Evolutionary conservation across 129 eudicot genomes (phyloP), one percentile per base, ranked within the genome.

Genomic region (Centella asiatica): DNA sequence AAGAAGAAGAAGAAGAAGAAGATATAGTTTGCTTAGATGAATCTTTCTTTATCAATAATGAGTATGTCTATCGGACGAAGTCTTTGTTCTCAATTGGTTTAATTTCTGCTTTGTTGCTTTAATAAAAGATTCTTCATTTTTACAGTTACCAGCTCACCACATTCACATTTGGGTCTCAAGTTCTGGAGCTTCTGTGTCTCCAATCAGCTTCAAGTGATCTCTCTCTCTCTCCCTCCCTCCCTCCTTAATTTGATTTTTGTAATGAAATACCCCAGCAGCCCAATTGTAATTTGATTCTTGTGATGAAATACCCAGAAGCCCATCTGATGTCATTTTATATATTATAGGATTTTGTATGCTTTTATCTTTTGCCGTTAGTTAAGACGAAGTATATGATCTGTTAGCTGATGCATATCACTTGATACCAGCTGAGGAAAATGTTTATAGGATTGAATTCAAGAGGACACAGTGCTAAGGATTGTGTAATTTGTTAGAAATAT

Each of bases 131-230:
- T 63, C 6, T 68, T 57, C 15, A 39, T 6, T 49, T 66, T 5
- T 80, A 75, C 81, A 90, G 95, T 50, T 90, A 86, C 76, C 76
- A 84, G 76, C 74, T 92, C 5, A 76, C 98, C 24, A 82, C 81
- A 22, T 92, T 92, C 48, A 84, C 94, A 39, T 87, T 84, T 77
- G 98, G 98, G 60, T 73, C 90, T 53, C 82, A 90, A 36, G 92
- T 90, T 69, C 94, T 90, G 79, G 65, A 87, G 58, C 94, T 92
- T 68, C 76, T 78, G 13, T 87, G 99, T 74, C 95, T 92, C 62
- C 88, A 87, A 32, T 87, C 99, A 42, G 90, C 99, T 63, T 92
- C 99, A 4, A 92, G 97, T 90, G 64, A 75, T 87, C 51, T 62
- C 37, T 25, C 19, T 62, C 27, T 18, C 13, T 17, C 12, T 7